Evolutionary conservation across 768 basidiomycete genomes (phyloP), one percentile per base, ranked within the genome.

Genomic region (Phylloporus rhodoxanthus): DNA sequence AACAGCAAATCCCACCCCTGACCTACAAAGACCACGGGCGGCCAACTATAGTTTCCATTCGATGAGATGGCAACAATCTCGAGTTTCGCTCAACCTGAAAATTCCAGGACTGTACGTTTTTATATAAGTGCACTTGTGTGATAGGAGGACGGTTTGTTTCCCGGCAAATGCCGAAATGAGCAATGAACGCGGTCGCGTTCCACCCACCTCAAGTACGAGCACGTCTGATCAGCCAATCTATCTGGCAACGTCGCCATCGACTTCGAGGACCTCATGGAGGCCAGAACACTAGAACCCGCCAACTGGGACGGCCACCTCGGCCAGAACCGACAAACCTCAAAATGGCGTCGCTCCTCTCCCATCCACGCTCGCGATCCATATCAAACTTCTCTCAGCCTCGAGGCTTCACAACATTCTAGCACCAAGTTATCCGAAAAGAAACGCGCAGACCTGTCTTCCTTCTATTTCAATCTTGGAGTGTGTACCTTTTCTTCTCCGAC

Each of bases 31-130:
- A 85, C 81, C 0, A 81, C 64, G 3, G 85, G 70, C 5, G 84
- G 66, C 15, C 78, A n/a, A n/a, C n/a, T 68, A 33, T 83, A 70
- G 57, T 80, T 85, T 8, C 82, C 84, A 51, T 86, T 86, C 0
- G 83, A 84, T 0, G 85, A 66, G 4, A 77, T 71, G 2, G 71
- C 72, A 9, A 84, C 73, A 43, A 82, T 71, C 0, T 61, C 61
- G 6, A 74, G 59, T 43, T 79, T n/a, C n/a, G 80, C 81, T 42
- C 85, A 62, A 4, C 67, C 68, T 37, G 72, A 56, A 11, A 86
- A 66, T 0, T 79, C 79, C 0, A 71, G 66, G 4, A 71, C 53
- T 4, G 75, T 58, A n/a, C n/a, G 56, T 86, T 84, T 3, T 77
- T 71, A 78, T 82, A 86, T 3, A 73, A 23, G 21, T 2, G 21